These are phyloP conservation scores for Cenchrus purpureus DNA, from an alignment of 176 grass and related monocot species.

Conservation along the genomic window DNA sequence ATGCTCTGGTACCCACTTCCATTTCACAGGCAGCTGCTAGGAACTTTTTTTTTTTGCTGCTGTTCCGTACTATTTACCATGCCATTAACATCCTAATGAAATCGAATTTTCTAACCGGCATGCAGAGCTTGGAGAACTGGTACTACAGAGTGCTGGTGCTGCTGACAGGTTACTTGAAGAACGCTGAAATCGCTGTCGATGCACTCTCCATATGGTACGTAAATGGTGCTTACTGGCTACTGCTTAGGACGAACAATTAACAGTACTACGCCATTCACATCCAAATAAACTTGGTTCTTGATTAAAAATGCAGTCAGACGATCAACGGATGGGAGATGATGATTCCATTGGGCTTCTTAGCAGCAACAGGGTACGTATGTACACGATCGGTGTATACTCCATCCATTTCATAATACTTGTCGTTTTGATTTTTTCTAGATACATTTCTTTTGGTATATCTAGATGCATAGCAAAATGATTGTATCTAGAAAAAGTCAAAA, in stretches of 20 bases:
- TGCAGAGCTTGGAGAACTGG: conserved; percentile 86
- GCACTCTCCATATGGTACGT: conserved; percentile 75
- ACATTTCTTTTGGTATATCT: too few species aligned
- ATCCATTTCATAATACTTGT: too few species aligned
- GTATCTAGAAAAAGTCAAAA: too few species aligned
- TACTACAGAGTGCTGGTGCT: conserved; percentile 66
- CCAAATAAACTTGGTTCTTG: not conserved
- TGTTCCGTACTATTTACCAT: not conserved
- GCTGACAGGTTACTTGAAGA: conserved; percentile 70
- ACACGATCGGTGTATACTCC: not conserved
- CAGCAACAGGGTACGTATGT: conserved; percentile 71
- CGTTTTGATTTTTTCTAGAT: too few species aligned
- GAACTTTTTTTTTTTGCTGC: too few species aligned
- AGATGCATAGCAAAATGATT: too few species aligned
- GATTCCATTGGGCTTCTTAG: conserved; percentile 82
- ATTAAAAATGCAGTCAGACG: conserved; percentile 50
- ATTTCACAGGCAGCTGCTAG: not conserved
- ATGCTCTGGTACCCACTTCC: conserved; percentile 58
- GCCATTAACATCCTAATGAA: not conserved
- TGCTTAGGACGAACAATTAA: not conserved
- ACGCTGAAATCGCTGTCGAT: conserved; percentile 76
- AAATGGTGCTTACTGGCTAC: too few species aligned
- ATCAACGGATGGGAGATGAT: conserved; percentile 89
- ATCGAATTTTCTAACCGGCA: not conserved
- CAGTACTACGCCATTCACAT: not conserved